These are phyloP conservation scores for Pleurotus platypus DNA, from an alignment of 768 basidiomycete species.

Conservation along the genomic window DNA sequence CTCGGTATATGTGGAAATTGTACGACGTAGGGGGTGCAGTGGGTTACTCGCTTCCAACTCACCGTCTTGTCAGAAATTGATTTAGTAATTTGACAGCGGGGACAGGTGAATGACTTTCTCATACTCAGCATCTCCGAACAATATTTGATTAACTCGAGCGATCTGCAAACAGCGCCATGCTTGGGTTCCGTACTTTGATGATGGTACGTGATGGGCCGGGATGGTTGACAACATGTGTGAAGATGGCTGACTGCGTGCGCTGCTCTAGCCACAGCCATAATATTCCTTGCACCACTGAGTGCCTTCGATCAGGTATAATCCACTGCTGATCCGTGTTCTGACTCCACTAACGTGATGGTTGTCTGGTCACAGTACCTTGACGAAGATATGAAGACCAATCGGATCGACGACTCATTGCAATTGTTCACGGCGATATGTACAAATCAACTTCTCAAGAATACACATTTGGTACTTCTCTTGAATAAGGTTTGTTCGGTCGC, in stretches of 20 bases:
- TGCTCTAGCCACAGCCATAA: constrained; percentile 69
- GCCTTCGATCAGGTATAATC: constrained; percentile 75
- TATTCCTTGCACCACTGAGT: constrained; percentile 83
- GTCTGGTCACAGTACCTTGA: constrained; percentile 58
- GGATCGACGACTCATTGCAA: constrained; percentile 80
- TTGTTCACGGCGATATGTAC: constrained; percentile 74
- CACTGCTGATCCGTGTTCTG: not conserved
- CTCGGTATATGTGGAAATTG: constrained; percentile 69
- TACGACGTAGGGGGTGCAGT: constrained; percentile 86
- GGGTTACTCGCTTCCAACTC: constrained; percentile 24
- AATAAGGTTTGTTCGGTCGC: constrained; percentile 61
- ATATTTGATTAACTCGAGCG: not conserved
- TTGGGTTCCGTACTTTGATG: constrained; percentile 85
- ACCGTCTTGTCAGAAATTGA: not conserved
- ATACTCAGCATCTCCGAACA: not conserved
- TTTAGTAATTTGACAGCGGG: constrained; percentile 36
- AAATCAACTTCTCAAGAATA: constrained; percentile 68
- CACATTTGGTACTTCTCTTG: constrained; percentile 71
- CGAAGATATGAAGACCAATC: constrained; percentile 75
- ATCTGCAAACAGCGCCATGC: constrained; percentile 54
- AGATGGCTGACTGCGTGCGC: no score
- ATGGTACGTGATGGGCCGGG: constrained; percentile 39
- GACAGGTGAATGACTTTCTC: constrained; percentile 43
- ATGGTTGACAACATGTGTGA: no score
- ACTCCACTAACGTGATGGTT: not conserved